phyloP scores from a whole-genome alignment of 257 asterid genomes.

The Ballota nigra region DNA sequence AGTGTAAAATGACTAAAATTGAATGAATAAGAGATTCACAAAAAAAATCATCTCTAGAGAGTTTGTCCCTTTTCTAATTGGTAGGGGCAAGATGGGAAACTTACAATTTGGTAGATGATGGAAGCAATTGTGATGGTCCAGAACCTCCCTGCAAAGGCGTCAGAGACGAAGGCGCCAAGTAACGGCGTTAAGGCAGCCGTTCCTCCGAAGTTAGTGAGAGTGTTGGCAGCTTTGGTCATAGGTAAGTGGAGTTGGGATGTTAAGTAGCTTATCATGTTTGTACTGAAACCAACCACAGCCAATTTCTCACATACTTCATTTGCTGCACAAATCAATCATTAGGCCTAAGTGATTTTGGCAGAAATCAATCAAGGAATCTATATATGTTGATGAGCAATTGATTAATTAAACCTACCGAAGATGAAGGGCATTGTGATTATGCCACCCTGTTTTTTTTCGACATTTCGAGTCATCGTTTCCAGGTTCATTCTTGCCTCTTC shows the following conservation, averaged over 20 bases:
- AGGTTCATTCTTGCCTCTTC: conserved; percentile 21
- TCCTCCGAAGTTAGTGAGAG: conserved; percentile 86
- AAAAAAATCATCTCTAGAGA: no score
- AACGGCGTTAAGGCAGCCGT: conserved; percentile 91
- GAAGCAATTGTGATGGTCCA: conserved; percentile 92
- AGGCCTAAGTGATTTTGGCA: neutral
- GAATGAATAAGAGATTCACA: no score
- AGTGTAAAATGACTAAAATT: no score
- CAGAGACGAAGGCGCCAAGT: conserved; percentile 81
- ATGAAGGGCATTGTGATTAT: conserved; percentile 90
- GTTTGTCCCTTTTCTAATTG: no score
- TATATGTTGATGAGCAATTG: neutral
- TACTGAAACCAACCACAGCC: conserved; percentile 79
- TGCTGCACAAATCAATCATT: conserved; percentile 40
- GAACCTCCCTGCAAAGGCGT: conserved; percentile 83
- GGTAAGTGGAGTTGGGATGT: conserved; percentile 76
- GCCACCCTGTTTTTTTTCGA: conserved; percentile 65
- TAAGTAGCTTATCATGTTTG: conserved; percentile 85
- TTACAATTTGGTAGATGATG: conserved; percentile 67
- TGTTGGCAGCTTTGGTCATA: conserved; percentile 80
- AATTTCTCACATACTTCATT: conserved; percentile 86
- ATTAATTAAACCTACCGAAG: conserved; percentile 84
- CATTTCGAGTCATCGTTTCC: conserved; percentile 28
- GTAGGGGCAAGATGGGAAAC: neutral
- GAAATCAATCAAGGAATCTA: conserved; percentile 6